Percentiles rank a stretch among this genome's conserved stretches.
Conservation (phyloP, 805 yeast genomes). For the Hanseniaspora thailandica region DNA sequence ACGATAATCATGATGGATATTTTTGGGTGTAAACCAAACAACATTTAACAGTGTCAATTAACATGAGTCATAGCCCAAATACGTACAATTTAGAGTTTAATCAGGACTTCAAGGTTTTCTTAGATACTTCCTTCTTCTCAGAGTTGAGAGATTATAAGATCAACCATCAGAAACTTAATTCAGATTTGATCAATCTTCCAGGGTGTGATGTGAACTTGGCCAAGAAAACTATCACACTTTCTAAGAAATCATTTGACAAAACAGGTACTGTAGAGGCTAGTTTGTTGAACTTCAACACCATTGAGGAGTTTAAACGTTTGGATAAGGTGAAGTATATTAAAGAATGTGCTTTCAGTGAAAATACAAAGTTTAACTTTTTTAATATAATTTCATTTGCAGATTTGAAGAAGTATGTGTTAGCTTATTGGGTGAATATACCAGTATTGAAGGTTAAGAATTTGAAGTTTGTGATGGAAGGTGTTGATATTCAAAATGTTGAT, state of each 20-base stretch:
- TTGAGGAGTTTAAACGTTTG: constrained; percentile 66
- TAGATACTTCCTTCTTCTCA: constrained; percentile 80
- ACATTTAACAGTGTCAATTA: neutral
- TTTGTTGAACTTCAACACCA: constrained; percentile 58
- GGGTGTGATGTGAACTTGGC: constrained; percentile 23
- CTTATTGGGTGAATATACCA: constrained; percentile 85
- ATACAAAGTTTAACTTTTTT: constrained; percentile 29
- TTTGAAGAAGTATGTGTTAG: constrained; percentile 74
- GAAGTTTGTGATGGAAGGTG: constrained; percentile 12
- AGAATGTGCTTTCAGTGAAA: constrained; percentile 28
- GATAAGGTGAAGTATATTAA: constrained; percentile 53
- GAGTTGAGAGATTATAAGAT: constrained; percentile 61
- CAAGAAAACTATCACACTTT: constrained; percentile 25
- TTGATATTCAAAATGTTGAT: no score
- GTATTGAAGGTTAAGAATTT: constrained; percentile 30
- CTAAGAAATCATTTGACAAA: constrained; percentile 18
- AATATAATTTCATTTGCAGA: constrained; percentile 64
- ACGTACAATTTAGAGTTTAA: neutral
- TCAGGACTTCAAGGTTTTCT: constrained; percentile 38
- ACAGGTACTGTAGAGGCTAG: constrained; percentile 30
- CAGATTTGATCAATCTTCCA: constrained; percentile 29
- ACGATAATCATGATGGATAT: no score
- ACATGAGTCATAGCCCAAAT: neutral
- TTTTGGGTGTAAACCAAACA: no score
- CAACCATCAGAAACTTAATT: constrained; percentile 50